Base-by-base conservation (phyloP, 768 basidiomycete genomes). In the Tulasnella sp. region DNA sequence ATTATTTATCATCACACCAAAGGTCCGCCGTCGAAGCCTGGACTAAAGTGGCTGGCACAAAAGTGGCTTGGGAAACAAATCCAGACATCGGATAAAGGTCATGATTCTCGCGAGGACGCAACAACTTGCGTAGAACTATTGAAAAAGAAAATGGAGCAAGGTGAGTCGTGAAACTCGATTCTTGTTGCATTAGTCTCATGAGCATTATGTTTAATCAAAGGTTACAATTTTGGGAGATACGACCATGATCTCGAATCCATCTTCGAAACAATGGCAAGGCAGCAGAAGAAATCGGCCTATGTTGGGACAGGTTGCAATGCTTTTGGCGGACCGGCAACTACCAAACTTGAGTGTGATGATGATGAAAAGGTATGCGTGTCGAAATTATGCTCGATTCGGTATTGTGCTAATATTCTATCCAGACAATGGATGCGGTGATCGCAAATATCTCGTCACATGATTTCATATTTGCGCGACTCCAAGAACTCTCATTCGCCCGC, bases 31-130 rank as follows among this genome's bases (percentile, higher is more conserved):
- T 77, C 89, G 56, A 98, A 96, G 66, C 89, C 93, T 0, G 89
- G 87, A 1, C 74, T 99, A 5, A 91, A 91, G n/a, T 96, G 90
- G 90, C 76, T 99, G 39, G 87, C 88, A 39, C 85, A 86, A 61
- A 89, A 88, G 62, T 96, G 90, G 89, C 81, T 88, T 50, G 76
- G 76, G 9, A 75, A 83, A 45, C 86, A 91, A 58, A 98, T 99
- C 37, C 93, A 98, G 64, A 77, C 73, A 0, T 68, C 34, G 16
- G 49, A 37, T 15, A 53, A 82, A 2, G 89, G 89, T 2, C 93
- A 98, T 63, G 85, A 95, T 56, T 88, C 91, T 2, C 87, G 91
- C 59, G 93, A 98, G 62, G 93, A 98, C 58, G 92, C 93, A 0
- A 70, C 81, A 16, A 84, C 92, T 0, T 91, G 90, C 59, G 57